Base-by-base conservation (phyloP, 176 grass and related monocot species). In the Tillandsia leiboldiana region DNA sequence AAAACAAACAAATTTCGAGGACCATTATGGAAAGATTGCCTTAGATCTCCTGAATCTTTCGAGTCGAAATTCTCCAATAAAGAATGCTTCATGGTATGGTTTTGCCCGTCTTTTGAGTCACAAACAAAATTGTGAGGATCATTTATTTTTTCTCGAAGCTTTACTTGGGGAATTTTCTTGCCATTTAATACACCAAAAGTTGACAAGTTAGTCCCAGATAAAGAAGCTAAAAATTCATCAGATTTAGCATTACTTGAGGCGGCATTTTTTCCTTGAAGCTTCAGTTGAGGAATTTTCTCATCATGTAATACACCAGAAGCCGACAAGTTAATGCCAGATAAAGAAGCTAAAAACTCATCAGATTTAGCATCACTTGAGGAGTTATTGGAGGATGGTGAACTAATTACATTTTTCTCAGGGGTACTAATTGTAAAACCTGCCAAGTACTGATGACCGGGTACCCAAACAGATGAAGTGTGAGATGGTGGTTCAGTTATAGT, bases 201-300 rank as follows among this genome's bases (percentile, higher is more conserved):
- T 6, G 33, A 42, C 33, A 42, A 42, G 33, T 42, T 42, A 42
- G 6, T 84, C 73, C 67, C 67, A 65, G 92, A 96, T 69, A 96
- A 75, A 75, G 88, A 83, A 88, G 80, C 76, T 73, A 91, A 85
- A 79, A 96, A 76, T 81, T 96, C 83, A 88, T 84, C 92, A 65
- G 88, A 47, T 64, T 88, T 88, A 42, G 33, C 33, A 42, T 42
- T 17, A 75, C 71, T 78, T 70, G 71, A 77, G 29, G 29, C 3
- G 33, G 33, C 33, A 42, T 42, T 61, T 51, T 75, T 85, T 82
- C 77, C 73, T 67, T 84, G 85, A 79, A 75, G 74, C 49, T 76
- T 91, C 78, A 96, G 33, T 42, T 42, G 33, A 42, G 33, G 33
- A 42, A 42, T 42, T 42, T 42, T 42, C 33, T 42, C 33, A 7